Evolutionary conservation across 2,329 filamentous ascomycete genomes (phyloP).

Genomic region (Teratosphaeria destructans): DNA sequence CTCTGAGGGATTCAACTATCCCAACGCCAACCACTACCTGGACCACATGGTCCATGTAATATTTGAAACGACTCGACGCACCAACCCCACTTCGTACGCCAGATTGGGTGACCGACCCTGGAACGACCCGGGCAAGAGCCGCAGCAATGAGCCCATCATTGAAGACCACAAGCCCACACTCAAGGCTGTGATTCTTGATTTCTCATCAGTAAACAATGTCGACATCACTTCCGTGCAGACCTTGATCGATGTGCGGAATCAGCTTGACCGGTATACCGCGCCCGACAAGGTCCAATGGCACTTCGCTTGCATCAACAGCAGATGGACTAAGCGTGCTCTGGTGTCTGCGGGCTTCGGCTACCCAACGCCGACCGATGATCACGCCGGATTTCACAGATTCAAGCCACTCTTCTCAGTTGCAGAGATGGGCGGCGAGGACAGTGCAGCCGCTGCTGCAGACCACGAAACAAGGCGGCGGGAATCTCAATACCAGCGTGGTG

Average conservation of each 20-base stretch:
- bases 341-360: constrained; percentile 82
- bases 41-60: constrained; percentile 49
- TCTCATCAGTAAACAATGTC: constrained; percentile 85
- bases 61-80: constrained; percentile 60
- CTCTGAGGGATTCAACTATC: constrained; percentile 90
- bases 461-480: constrained; percentile 48
- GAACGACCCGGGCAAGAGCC: constrained; percentile 79
- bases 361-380: constrained; percentile 47
- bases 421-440: constrained; percentile 63
- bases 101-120: constrained; percentile 65
- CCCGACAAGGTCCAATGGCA: constrained; percentile 89
- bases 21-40: constrained; percentile 81
- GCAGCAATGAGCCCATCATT: constrained; percentile 34
- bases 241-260: constrained; percentile 87
- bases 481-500: constrained; percentile 4
- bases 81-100: constrained; percentile 56
- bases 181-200: constrained; percentile 87
- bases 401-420: constrained; percentile 93
- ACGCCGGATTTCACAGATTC: constrained; percentile 54
- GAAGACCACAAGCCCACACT: constrained; percentile 54
- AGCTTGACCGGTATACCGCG: constrained; percentile 73
- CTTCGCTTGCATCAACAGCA: constrained; percentile 84
- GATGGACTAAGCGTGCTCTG: constrained; percentile 88
- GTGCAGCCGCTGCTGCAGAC: constrained; percentile 60
- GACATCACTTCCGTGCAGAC: constrained; percentile 89